Base-by-base conservation (phyloP, 352 stramenopile genomes). In the Plasmopara halstedii region DNA sequence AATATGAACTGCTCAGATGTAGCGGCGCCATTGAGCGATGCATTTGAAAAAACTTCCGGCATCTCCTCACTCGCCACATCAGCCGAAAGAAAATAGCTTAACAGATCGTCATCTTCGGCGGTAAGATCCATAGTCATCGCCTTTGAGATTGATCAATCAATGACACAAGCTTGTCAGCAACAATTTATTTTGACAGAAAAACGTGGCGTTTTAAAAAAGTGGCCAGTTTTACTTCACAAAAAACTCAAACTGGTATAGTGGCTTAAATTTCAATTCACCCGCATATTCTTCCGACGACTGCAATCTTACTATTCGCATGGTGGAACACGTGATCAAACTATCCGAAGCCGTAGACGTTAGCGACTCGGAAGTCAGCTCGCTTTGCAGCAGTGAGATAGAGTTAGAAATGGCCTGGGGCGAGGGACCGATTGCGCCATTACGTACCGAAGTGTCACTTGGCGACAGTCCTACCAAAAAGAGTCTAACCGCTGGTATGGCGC, bases 51-150 rank as follows among this genome's bases (percentile, higher is more conserved):
- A 31, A 56, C 40, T 35, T 70, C 43, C 18, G 60, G 66, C 21
- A 73, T 58, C 21, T 85, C 61, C 22, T 91, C 76, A 6, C 64
- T 46, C 26, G 69, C 62, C 9, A 92, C 77, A 52, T 90, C 77
- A 7, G 73, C 75, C 10, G 79, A 83, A 22, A 91, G 64, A 54
- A 91, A 94, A 64, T 90, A 94, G 63, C 77, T 90, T 20, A 94
- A 64, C 39, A 94, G 58, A 46, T 94, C 80, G 50, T 94, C 82
- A 43, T 94, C 82, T 62, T 94, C 82, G 6, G 76, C 71, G 45
- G 75, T 83, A 33, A 94, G 72, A 44, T 94, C 77, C 73, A 89
- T 90, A 11, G 25, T 10, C 25, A 2, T 4, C 25, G 25, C n/a
- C n/a, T n/a, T n/a, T n/a, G n/a, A n/a, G n/a, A n/a, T n/a, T n/a